Conservation (phyloP, 1,284 basidiomycete genomes). For the Vanrija sp. region DNA sequence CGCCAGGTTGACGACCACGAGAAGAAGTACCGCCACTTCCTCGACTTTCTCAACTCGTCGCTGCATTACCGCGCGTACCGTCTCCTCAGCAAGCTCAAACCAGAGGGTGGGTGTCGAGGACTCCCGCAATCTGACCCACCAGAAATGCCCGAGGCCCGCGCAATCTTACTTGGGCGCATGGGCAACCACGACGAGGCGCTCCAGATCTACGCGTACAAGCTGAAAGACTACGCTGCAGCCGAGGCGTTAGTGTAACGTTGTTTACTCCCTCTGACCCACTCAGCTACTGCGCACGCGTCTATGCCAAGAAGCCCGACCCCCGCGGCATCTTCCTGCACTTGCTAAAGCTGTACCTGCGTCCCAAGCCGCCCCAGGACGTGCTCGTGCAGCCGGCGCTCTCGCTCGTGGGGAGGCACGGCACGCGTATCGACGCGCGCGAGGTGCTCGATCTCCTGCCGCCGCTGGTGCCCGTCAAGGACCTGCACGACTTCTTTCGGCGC, state of each 20-base stretch:
- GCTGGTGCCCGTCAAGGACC: constrained; percentile 63
- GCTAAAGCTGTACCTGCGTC: constrained; percentile 76
- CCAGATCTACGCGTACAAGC: constrained; percentile 82
- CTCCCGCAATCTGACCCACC: constrained; percentile 2
- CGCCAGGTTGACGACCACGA: constrained; percentile 11
- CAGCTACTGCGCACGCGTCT: constrained; percentile 82
- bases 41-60: constrained; percentile 72
- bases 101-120: constrained; percentile 58
- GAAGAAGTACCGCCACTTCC: constrained; percentile 62
- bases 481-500: constrained; percentile 73
- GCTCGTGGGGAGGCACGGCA: constrained; percentile 77
- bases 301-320: constrained; percentile 58
- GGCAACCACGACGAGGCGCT: constrained; percentile 90
- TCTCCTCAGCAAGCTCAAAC: constrained; percentile 69
- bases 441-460: constrained; percentile 84
- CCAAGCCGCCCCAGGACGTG: constrained; percentile 10
- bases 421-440: constrained; percentile 71
- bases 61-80: constrained; percentile 71
- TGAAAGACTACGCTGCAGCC: constrained; percentile 76
- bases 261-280: not conserved
- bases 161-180: constrained; percentile 81
- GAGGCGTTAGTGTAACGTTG: constrained; percentile 66
- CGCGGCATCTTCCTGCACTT: constrained; percentile 74
- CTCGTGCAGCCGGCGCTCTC: constrained; percentile 74
- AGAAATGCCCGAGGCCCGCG: constrained; percentile 83